Evolutionary conservation across 2,329 filamentous ascomycete species (phyloP).

Genomic region (Fusarium cicatricum): DNA sequence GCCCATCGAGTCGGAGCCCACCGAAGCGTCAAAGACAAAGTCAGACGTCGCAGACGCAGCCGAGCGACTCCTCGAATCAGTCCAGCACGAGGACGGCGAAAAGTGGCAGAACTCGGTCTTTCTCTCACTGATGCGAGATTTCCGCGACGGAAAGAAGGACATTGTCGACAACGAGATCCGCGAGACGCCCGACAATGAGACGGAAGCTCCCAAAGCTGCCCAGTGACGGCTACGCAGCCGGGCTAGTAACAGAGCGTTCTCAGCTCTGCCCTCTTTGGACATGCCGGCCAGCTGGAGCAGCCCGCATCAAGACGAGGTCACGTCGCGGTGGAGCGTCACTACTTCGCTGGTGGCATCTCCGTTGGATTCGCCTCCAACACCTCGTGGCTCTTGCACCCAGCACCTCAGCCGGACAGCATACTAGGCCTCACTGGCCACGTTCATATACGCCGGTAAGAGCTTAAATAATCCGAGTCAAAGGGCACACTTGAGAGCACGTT

Average conservation of each 20-base stretch:
- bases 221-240: slow-evolving; percentile 27
- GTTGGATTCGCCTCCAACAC: not conserved
- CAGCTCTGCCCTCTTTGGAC: not conserved
- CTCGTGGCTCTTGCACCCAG: slow-evolving; percentile 32
- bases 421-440: slow-evolving; percentile 10
- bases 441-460: not conserved
- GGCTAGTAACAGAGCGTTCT: not conserved
- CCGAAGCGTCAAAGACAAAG: slow-evolving; percentile 36
- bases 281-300: slow-evolving; percentile 1
- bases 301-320: slow-evolving; percentile 25
- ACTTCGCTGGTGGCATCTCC: not conserved
- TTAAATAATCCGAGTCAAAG: too few relatives aligned
- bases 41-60: slow-evolving; percentile 54
- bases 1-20: slow-evolving; percentile 23
- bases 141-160: slow-evolving; percentile 55
- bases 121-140: slow-evolving; percentile 55
- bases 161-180: slow-evolving; percentile 54
- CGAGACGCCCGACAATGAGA: slow-evolving; percentile 39
- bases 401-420: slow-evolving; percentile 38
- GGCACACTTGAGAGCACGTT: too few relatives aligned
- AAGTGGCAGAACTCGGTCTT: slow-evolving; percentile 59
- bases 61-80: slow-evolving; percentile 52
- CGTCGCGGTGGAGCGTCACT: slow-evolving; percentile 26
- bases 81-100: slow-evolving; percentile 54
- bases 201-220: slow-evolving; percentile 1